These are phyloP conservation scores for Craterostigma plantagineum DNA, from an alignment of 257 asterid genomes.

Conservation along the genomic window DNA sequence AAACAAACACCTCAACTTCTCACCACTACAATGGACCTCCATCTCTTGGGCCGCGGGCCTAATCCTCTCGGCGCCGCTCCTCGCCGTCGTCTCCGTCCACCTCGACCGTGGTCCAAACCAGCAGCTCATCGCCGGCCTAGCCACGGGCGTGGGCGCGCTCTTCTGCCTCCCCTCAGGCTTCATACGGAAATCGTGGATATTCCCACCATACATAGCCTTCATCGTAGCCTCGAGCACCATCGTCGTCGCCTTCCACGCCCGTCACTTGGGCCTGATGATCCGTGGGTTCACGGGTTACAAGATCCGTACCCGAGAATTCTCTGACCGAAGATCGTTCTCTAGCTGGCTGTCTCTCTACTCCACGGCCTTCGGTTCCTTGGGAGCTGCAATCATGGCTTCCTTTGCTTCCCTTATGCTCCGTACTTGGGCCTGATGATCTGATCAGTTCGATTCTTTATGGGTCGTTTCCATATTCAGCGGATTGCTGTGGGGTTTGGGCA, in stretches of 20 bases:
- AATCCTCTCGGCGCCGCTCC: conserved; percentile 53
- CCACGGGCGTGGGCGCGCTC: conserved; percentile 61
- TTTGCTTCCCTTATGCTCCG: conserved; percentile 56
- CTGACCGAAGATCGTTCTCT: conserved; percentile 30
- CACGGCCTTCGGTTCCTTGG: conserved; percentile 62
- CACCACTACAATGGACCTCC: conserved; percentile 70
- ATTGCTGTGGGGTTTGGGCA: conserved; percentile 59
- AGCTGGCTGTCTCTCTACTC: conserved; percentile 65
- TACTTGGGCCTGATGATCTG: too few relatives aligned
- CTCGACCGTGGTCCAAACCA: conserved; percentile 54
- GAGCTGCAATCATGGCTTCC: conserved; percentile 54
- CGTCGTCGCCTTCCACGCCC: conserved; percentile 47
- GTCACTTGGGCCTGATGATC: conserved; percentile 65
- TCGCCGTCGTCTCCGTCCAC: conserved; percentile 34
- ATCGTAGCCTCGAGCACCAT: conserved; percentile 59
- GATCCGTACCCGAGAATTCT: conserved; percentile 23
- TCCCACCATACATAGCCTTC: conserved; percentile 56
- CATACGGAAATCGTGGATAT: conserved; percentile 56
- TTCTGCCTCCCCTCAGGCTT: conserved; percentile 90
- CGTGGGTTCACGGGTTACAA: conserved; percentile 47
- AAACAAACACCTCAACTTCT: conserved; percentile 18
- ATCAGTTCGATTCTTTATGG: conserved; percentile 61
- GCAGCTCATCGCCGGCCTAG: conserved; percentile 50
- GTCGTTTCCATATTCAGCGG: conserved; percentile 85
- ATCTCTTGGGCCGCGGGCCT: conserved; percentile 67